Base-by-base conservation (phyloP, 352 stramenopile species). In the Phytopythium vexans region DNA sequence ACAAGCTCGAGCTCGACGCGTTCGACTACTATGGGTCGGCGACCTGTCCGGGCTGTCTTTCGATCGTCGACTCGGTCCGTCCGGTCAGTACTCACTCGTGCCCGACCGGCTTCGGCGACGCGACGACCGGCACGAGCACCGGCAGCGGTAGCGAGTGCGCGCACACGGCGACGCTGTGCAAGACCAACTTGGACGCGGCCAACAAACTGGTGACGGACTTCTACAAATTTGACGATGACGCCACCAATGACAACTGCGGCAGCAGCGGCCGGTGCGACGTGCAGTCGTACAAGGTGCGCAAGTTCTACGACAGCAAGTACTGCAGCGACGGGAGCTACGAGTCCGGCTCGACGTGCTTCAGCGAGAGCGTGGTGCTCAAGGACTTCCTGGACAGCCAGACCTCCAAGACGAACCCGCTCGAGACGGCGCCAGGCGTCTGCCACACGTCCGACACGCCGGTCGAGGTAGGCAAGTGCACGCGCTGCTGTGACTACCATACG, bases 241-340 rank as follows among this genome's bases (percentile, higher is more conserved):
- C 63, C n/a, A 55, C 32, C 3, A 88, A 89, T 52, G 79, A 89
- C 27, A 62, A 44, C 3, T 89, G 79, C 54, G 74, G 65, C 45
- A 21, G 57, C 3, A 27, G 65, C 5, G 72, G 63, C 36, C 68
- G 79, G 3, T 87, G 76, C 38, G 79, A 89, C 57, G 11, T 40
- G 0, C 12, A 85, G 12, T 45, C 37, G 0, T 79, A 83, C 36
- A 45, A 43, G 8, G 36, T 64, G n/a, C 56, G 61, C 5, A 62
- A 87, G 47, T 87, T 85, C 44, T 85, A 82, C 31, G 62, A 74
- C 2, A 49, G n/a, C 2, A 38, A 58, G 1, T 77, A 74, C 52
- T 64, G 49, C 46, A 36, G 44, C 2, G 49, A 58, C 3, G 68
- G 65, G 4, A 40, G 43, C 3, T 46, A 61, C 34, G 11, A 43